Base-by-base conservation (phyloP, 2,329 filamentous ascomycete species). In the Polytolypa hystricis region DNA sequence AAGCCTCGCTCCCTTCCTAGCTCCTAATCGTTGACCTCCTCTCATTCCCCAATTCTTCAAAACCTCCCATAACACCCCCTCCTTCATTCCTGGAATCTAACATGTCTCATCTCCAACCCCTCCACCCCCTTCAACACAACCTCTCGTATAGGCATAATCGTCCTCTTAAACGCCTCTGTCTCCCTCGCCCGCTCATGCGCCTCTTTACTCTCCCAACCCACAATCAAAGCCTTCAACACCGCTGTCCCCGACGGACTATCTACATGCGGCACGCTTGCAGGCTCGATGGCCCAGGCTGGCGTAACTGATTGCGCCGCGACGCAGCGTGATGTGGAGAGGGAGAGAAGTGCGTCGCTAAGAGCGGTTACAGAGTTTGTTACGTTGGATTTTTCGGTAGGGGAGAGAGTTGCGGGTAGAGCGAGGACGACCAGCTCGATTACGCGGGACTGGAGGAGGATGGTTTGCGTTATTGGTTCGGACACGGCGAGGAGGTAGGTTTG, bases 191-290 rank as follows among this genome's bases (percentile, higher is more conserved):
- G 52, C 58, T 63, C 54, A 50, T 75, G 72, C 32, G 55, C 57
- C 23, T 71, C 65, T 14, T 68, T 56, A 45, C 57, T 67, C 34
- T 64, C 53, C 72, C 72, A 76, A 4, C 70, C 71, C 37, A 71
- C 54, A 12, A 59, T 56, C n/a, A 62, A 40, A 3, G 66, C 46
- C 45, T 62, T 61, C 38, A 63, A 50, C 37, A 60, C 59, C 8
- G 62, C 67, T 45, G 61, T 51, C 3, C 58, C 60, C 11, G 54
- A 61, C 25, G 42, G 51, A 47, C 63, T 66, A 53, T 39, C 57
- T 48, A 26, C 48, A 52, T 46, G 54, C 18, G 47, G 26, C 26
- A 58, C 39, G 38, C 35, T 47, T 15, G 51, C 51, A 0, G 60
- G 60, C 14, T 60, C 45, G 21, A 60, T 56, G 6, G 62, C 46